These are phyloP conservation scores for Lentithecium fluviatile DNA, from an alignment of 495 filamentous ascomycete genomes.

Conservation along the genomic window DNA sequence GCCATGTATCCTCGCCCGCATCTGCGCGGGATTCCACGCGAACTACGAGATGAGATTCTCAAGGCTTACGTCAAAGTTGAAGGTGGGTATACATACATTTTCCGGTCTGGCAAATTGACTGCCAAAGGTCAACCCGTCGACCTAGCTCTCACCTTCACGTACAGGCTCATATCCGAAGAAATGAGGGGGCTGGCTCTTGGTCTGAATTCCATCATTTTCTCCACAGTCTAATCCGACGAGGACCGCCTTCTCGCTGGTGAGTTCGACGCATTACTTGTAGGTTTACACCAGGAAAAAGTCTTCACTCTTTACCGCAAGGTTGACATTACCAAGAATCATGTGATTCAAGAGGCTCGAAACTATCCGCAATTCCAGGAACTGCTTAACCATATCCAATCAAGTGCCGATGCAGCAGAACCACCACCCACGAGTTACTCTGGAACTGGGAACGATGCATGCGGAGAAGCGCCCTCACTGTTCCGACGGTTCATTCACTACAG, in stretches of 20 bases:
- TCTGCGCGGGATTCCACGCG: not conserved
- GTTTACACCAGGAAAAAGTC: not conserved
- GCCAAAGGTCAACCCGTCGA: not conserved
- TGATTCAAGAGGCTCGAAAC: too few relatives aligned
- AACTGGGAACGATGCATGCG: not conserved
- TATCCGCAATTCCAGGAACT: too few relatives aligned
- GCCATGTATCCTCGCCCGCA: not conserved
- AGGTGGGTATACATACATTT: not conserved
- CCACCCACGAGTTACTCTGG: not conserved
- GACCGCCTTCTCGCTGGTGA: not conserved
- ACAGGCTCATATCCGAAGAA: not conserved
- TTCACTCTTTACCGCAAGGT: not conserved
- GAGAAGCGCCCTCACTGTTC: not conserved
- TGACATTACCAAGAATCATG: not conserved
- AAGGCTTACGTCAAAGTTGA: not conserved
- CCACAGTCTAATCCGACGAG: not conserved
- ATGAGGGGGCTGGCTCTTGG: not conserved
- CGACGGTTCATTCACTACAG: not conserved
- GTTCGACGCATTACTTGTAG: not conserved
- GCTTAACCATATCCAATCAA: too few relatives aligned
- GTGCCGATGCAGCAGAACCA: not conserved
- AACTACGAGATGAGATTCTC: not conserved
- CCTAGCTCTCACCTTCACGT: not conserved
- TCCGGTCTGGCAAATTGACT: not conserved
- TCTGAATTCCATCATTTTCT: not conserved